A percentile compares a stretch with the other conserved stretches of the same genome.
Evolutionary conservation across 176 grass and related monocot genomes (phyloP).

Genomic region (Aegilops sharonensis): DNA sequence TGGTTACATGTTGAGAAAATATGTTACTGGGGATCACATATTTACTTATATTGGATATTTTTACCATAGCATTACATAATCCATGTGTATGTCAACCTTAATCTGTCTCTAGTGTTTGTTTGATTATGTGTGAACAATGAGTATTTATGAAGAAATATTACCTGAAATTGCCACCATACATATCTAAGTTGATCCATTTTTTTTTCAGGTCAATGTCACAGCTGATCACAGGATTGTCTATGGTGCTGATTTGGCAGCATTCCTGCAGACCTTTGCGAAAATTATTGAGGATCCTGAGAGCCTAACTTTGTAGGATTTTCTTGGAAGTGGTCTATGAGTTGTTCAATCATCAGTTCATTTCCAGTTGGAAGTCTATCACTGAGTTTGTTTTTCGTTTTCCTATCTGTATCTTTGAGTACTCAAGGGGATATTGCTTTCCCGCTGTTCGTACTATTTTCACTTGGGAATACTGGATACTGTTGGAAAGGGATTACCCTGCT

Average conservation of each 20-base stretch:
- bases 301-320: slow-evolving; percentile 72
- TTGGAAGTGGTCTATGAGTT: slow-evolving; percentile 30
- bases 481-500: slow-evolving; percentile 15
- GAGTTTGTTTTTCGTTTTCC: not conserved
- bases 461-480: slow-evolving; percentile 16
- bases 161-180: not conserved
- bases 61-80: too few species aligned
- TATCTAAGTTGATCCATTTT: not conserved
- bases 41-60: too few species aligned
- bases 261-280: slow-evolving; percentile 90
- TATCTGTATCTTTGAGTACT: slow-evolving; percentile 33
- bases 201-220: slow-evolving; percentile 85
- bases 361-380: slow-evolving; percentile 22
- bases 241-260: slow-evolving; percentile 96
- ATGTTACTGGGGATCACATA: too few species aligned
- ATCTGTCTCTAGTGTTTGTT: not conserved
- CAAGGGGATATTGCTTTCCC: slow-evolving; percentile 1
- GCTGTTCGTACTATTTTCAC: slow-evolving; percentile 18
- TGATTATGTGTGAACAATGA: not conserved
- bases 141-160: not conserved
- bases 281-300: slow-evolving; percentile 85
- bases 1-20: too few species aligned
- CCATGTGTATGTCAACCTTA: too few species aligned
- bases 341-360: slow-evolving; percentile 18
- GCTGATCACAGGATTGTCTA: slow-evolving; percentile 97